These are phyloP conservation scores for Phytophthora tubulina DNA, from an alignment of 352 stramenopile species.

Conservation along the genomic window DNA sequence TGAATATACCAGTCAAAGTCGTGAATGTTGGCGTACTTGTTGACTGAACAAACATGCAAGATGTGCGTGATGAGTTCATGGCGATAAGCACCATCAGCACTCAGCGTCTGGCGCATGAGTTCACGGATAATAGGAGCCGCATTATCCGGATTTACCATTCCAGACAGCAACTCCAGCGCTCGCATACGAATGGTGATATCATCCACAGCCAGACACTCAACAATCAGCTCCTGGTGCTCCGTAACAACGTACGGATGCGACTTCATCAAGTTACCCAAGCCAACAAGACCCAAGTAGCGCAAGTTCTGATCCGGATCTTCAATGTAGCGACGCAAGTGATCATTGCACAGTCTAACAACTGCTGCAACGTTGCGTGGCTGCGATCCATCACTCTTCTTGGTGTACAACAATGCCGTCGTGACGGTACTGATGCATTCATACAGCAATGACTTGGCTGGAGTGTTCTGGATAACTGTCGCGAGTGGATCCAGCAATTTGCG, in stretches of 20 bases:
- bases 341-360: conserved; percentile 96
- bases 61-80: conserved; percentile 97
- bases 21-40: conserved; percentile 98
- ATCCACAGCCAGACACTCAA: conserved; percentile 97
- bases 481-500: conserved; percentile 98
- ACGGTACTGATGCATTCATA: conserved; percentile 99
- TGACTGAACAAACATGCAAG: conserved; percentile 95
- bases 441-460: conserved; percentile 97
- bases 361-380: conserved; percentile 94
- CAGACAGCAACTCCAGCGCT: conserved; percentile 95
- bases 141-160: conserved; percentile 97
- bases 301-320: conserved; percentile 99
- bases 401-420: conserved; percentile 97
- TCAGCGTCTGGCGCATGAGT: conserved; percentile 95
- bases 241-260: conserved; percentile 96
- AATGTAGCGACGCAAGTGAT: conserved; percentile 97
- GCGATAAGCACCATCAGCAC: conserved; percentile 94
- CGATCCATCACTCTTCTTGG: conserved; percentile 95
- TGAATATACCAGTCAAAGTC: conserved; percentile 99
- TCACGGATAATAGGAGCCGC: conserved; percentile 97
- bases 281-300: conserved; percentile 98
- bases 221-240: conserved; percentile 96
- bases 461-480: conserved; percentile 97
- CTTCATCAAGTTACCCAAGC: conserved; percentile 96
- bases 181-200: conserved; percentile 99